Percentiles rank a stretch among this genome's conserved stretches.
phyloP scores from a whole-genome alignment of 2,329 filamentous ascomycete genomes.

The Elsinoe ampelina region DNA sequence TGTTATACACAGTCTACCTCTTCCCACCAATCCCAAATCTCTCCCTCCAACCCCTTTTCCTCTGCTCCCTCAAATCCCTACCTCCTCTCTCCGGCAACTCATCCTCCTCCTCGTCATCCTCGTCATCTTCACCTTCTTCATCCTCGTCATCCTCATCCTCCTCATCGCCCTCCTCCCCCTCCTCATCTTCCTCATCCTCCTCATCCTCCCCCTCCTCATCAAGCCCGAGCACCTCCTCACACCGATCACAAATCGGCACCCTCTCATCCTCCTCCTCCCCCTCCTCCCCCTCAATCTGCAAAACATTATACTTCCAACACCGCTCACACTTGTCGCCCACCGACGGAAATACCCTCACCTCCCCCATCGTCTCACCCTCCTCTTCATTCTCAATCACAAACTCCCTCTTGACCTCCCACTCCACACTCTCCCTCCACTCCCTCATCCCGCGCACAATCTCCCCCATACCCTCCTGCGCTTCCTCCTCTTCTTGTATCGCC shows the following conservation, averaged over 20 bases:
- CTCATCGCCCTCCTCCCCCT: conserved; percentile 6
- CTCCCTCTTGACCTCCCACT: conserved; percentile 36
- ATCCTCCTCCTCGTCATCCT: conserved; percentile 2
- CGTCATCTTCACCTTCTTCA: neutral
- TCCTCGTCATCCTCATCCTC: conserved; percentile 10
- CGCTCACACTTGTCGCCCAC: conserved; percentile 63
- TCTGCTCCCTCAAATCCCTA: neutral
- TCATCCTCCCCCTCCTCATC: conserved; percentile 6
- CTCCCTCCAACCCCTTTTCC: conserved; percentile 7
- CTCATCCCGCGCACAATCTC: conserved; percentile 2
- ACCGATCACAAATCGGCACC: conserved; percentile 62
- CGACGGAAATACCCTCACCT: conserved; percentile 34
- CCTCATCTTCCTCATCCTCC: conserved; percentile 12
- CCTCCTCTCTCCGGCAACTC: conserved; percentile 1
- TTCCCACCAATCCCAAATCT: conserved; percentile 4
- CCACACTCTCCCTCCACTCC: conserved; percentile 18
- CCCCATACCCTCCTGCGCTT: conserved; percentile 12
- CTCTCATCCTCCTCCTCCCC: too few relatives aligned
- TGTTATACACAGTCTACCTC: neutral
- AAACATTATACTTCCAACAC: conserved; percentile 81
- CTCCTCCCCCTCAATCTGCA: conserved; percentile 20
- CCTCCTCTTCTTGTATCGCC: conserved; percentile 13
- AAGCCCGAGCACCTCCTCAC: conserved; percentile 52
- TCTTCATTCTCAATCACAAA: conserved; percentile 23
- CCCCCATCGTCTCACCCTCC: conserved; percentile 19